Evolutionary conservation across 164 flowering plant species (phyloP), one percentile per base, ranked within the genome.

Genomic region (Macadamia integrifolia): DNA sequence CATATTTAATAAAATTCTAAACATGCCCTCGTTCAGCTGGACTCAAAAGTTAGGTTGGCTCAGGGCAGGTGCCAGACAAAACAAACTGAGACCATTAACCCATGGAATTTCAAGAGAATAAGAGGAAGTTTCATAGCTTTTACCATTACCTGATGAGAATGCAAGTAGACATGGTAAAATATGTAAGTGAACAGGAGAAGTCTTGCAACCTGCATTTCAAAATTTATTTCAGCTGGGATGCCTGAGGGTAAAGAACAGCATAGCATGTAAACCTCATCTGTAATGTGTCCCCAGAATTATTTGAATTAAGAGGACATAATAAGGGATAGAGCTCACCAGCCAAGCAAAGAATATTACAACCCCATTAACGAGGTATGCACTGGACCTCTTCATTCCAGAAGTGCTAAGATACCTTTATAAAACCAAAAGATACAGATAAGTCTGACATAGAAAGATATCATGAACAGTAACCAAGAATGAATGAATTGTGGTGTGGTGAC

Each of bases 381-480:
- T 75, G 28, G 98, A 94, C 79, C 85, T 82, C 85, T 92, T 94
- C 90, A 94, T 75, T 60, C 99, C 99, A 73, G 87, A 86, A 1
- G 77, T 83, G 72, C 90, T 96, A 66, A 94, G 96, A 79, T 79
- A 92, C 98, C 98, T 92, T 70, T 78, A 81, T 44, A 64, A 74
- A 62, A 42, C 56, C 53, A 50, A 61, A 46, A 46, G 50, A 46
- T 46, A 46, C 13, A 46, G 7, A 8, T 9, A 46, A 46, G 6
- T 46, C 50, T 23, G 7, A 46, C 50, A 46, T 9, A 8, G 1
- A 46, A 8, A 46, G 13, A 3, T 35, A 35, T 35, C 40, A 35
- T 35, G 40, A 35, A 35, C 40, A 35, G 40, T 35, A 5, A 2
- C 40, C 40, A 1, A 35, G 40, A 35, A 35, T 35, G 5, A 35